Base-by-base conservation (phyloP, 495 filamentous ascomycete species). In the Annulohypoxylon maeteangense region DNA sequence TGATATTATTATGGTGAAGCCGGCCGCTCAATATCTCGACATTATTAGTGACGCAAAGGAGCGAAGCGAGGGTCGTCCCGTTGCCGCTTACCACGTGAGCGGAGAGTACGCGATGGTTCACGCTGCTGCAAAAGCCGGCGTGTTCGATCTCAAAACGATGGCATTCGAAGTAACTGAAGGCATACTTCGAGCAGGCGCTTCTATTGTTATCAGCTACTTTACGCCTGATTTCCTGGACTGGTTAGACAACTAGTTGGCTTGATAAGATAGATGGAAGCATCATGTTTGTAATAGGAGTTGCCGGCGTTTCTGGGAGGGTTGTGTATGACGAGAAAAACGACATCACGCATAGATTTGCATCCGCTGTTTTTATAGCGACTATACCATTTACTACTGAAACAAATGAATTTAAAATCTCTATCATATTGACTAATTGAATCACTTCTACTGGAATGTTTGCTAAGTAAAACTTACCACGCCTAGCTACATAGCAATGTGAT, bases 1-100 rank as follows among this genome's bases (percentile, higher is more conserved):
- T 14, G 95, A 99, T 78, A 93, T 97, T 69, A 97, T 99, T 75
- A 98, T 99, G 96, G 95, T 99, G 44, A 99, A 99, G 82, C 95
- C 95, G 2, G 94, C 95, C 8, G 90, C 90, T 64, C 93, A 93
- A 75, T 98, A 97, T 76, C 84, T 98, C 23, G 96, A 99, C 78
- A 95, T 99, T 74, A 97, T 98, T 71, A 90, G 91, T 58, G 95
- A 98, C 79, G 96, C 95, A 29, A 97, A 95, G 83, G 92, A 98
- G 53, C 86, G 98, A 58, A 94, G 93, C 20, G 89, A 88, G 68
- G 92, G 98, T 80, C 83, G 98, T 75, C 95, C 95, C 14, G 83
- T 99, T 56, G 94, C 94, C 3, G 94, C 95, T 20, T 99, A 99
- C 76, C 95, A 99, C 78, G 95, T 99, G 51, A 94, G 91, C 77